Percentiles rank a stretch among this genome's conserved stretches.
Evolutionary conservation across 345 rosid genomes (phyloP).

Genomic region (Populus davidiana): DNA sequence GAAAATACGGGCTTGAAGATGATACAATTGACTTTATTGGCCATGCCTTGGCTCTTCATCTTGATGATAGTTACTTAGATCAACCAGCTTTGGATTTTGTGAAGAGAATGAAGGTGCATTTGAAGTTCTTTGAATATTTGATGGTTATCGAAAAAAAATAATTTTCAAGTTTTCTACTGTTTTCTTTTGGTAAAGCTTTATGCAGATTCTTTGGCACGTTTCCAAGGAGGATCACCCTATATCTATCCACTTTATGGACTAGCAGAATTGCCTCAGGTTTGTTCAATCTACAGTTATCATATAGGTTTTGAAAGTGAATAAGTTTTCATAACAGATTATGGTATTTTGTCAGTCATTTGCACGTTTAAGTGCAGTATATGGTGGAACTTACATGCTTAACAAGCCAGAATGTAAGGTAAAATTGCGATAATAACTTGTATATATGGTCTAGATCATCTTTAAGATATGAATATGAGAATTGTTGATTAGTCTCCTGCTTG

Average conservation of each 20-base stretch:
- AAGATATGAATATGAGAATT: not conserved
- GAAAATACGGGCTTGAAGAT: constrained; percentile 89
- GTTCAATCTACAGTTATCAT: not conserved
- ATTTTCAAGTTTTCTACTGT: not conserved
- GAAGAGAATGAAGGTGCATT: constrained; percentile 71
- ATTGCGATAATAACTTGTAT: not conserved
- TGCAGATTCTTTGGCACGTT: constrained; percentile 86
- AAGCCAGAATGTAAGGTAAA: constrained; percentile 89
- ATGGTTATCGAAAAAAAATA: not conserved
- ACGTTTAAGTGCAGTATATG: constrained; percentile 87
- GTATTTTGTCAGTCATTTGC: constrained; percentile 71
- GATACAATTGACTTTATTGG: constrained; percentile 86
- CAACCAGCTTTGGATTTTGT: constrained; percentile 76
- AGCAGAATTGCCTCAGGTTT: constrained; percentile 92
- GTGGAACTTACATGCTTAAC: constrained; percentile 97
- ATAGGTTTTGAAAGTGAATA: not conserved
- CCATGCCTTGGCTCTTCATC: constrained; percentile 85
- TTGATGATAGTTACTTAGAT: constrained; percentile 69
- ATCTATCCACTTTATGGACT: constrained; percentile 87
- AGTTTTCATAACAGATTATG: constrained; percentile 9
- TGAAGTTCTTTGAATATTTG: not conserved
- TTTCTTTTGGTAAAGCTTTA: constrained; percentile 49
- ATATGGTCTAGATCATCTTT: not conserved
- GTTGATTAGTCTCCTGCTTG: not conserved
- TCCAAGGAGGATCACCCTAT: constrained; percentile 92